Conservation (phyloP, 148 eudicot species). For the Rhododendron henanense region DNA sequence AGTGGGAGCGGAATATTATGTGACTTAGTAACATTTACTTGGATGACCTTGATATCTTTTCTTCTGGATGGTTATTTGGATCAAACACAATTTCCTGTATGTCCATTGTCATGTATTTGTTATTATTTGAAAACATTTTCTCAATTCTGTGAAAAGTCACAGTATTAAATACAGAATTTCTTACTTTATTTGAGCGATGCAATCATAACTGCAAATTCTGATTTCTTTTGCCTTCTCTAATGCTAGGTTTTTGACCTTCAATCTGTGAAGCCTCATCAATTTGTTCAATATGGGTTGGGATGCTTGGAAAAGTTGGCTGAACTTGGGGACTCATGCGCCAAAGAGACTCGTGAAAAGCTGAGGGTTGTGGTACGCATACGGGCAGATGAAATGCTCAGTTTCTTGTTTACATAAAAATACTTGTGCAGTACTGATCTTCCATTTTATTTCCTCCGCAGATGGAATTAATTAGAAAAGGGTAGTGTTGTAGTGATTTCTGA, state of each 20-base stretch:
- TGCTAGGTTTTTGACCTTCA: slow-evolving; percentile 83
- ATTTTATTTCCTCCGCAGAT: background rate
- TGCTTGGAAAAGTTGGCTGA: slow-evolving; percentile 84
- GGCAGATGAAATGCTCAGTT: background rate
- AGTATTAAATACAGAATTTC: background rate
- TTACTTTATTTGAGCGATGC: background rate
- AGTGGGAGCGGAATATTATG: no score
- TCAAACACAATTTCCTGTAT: no score
- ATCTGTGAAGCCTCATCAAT: slow-evolving; percentile 73
- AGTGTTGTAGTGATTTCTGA: background rate
- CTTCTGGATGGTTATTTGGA: background rate
- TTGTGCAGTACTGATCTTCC: background rate
- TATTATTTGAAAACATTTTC: background rate
- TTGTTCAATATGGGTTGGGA: slow-evolving; percentile 74
- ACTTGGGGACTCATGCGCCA: slow-evolving; percentile 69
- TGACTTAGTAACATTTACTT: no score
- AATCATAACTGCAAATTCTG: background rate
- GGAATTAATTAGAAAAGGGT: background rate
- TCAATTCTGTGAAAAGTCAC: background rate
- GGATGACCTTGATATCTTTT: background rate
- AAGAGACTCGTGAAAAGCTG: slow-evolving; percentile 66
- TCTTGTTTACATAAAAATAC: background rate
- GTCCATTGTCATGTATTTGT: no score
- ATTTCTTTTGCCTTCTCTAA: background rate
- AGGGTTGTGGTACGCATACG: slow-evolving; percentile 74